phyloP scores from a whole-genome alignment of 2,329 filamentous ascomycete genomes.

The Aspergillus sp. region DNA sequence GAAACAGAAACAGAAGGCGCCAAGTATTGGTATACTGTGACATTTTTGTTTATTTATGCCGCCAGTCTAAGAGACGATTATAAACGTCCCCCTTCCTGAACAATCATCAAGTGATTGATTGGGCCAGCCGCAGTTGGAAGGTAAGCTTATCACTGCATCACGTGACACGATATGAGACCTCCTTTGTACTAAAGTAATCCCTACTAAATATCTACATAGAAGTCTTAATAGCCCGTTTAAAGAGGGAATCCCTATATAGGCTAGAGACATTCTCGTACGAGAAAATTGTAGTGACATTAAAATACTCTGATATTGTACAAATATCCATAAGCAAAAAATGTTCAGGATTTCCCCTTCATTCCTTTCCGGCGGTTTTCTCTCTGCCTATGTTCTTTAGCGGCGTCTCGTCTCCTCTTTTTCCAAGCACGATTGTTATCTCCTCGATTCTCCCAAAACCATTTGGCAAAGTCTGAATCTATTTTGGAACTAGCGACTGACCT shows the following conservation, averaged over 20 bases:
- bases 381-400: conserved; percentile 60
- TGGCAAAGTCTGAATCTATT: conserved; percentile 58
- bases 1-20: conserved; percentile 24
- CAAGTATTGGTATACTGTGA: conserved; percentile 14
- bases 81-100: not conserved
- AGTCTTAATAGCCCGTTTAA: too few species aligned
- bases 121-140: not conserved
- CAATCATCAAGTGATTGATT: not conserved
- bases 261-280: not conserved
- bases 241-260: not conserved
- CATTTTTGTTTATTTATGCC: conserved; percentile 17
- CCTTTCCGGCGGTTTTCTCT: conserved; percentile 57
- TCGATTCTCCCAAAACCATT: conserved; percentile 60
- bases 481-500: conserved; percentile 19
- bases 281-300: not conserved
- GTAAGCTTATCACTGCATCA: not conserved
- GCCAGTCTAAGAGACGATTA: not conserved
- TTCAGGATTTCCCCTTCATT: conserved; percentile 37
- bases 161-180: not conserved
- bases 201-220: too few species aligned
- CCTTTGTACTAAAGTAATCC: too few species aligned
- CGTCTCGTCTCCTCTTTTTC: conserved; percentile 58
- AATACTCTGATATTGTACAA: not conserved
- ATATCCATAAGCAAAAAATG: not conserved
- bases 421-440: conserved; percentile 52